phyloP scores from a whole-genome alignment of 1,284 basidiomycete species.

The Cutaneotrichosporon sp. region DNA sequence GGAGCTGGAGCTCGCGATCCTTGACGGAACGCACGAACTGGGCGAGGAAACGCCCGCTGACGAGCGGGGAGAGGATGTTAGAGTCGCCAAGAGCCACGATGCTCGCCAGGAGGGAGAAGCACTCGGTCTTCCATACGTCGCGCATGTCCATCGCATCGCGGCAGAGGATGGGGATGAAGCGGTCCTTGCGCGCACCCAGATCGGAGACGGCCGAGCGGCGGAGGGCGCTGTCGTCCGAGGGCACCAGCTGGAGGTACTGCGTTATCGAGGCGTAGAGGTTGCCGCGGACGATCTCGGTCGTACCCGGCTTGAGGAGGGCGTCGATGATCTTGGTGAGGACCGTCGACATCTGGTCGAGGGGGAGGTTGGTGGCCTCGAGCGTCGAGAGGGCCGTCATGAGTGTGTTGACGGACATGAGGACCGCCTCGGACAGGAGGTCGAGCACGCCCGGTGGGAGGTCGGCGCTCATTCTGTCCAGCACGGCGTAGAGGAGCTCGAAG shows the following conservation, averaged over 20 bases:
- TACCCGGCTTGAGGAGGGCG: conserved; percentile 73
- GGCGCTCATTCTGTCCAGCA: conserved; percentile 57
- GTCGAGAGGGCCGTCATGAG: conserved; percentile 66
- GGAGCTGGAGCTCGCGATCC: conserved; percentile 76
- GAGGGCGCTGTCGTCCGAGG: conserved; percentile 45
- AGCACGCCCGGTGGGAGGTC: conserved; percentile 69
- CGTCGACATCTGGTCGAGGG: conserved; percentile 73
- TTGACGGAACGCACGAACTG: conserved; percentile 83
- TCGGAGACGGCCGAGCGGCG: conserved; percentile 65
- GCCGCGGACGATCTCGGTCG: conserved; percentile 87
- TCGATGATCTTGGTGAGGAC: conserved; percentile 77
- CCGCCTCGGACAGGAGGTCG: conserved; percentile 76
- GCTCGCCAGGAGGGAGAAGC: conserved; percentile 62
- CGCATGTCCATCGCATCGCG: conserved; percentile 91
- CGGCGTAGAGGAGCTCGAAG: conserved; percentile 79
- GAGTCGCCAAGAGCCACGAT: conserved; percentile 65
- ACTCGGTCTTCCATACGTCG: conserved; percentile 90
- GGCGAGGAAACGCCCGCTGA: conserved; percentile 74
- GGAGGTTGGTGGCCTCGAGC: conserved; percentile 66
- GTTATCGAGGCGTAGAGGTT: conserved; percentile 91
- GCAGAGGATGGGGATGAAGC: conserved; percentile 73
- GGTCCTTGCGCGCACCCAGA: conserved; percentile 62
- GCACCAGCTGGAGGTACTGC: conserved; percentile 76
- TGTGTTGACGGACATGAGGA: conserved; percentile 79
- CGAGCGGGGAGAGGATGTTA: conserved; percentile 60